Evolutionary conservation across 2,329 filamentous ascomycete genomes (phyloP).

Genomic region (Rhynchosporium agropyri): DNA sequence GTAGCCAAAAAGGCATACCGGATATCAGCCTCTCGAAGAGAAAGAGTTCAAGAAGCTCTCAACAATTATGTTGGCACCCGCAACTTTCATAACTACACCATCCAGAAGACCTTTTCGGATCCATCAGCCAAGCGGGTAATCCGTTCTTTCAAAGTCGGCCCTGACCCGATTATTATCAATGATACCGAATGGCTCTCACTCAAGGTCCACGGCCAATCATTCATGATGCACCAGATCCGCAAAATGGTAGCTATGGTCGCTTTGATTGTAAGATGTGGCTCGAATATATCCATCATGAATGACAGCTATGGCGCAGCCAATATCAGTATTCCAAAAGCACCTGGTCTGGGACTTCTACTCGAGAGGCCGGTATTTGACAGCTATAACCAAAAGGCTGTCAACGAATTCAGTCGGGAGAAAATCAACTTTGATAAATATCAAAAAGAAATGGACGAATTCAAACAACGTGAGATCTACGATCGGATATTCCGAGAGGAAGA

Average conservation of each 20-base stretch:
- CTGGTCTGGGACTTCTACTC: slow-evolving; percentile 82
- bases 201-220: slow-evolving; percentile 95
- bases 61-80: slow-evolving; percentile 77
- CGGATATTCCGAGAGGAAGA: slow-evolving; percentile 90
- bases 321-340: slow-evolving; percentile 92
- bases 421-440: slow-evolving; percentile 82
- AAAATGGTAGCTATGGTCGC: slow-evolving; percentile 98
- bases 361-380: slow-evolving; percentile 89
- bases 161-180: slow-evolving; percentile 77
- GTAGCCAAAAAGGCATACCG: slow-evolving; percentile 84
- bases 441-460: slow-evolving; percentile 82
- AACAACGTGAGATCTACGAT: slow-evolving; percentile 88
- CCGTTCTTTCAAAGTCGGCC: slow-evolving; percentile 83
- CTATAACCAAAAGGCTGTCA: slow-evolving; percentile 76
- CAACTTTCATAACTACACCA: slow-evolving; percentile 98
- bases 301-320: slow-evolving; percentile 73
- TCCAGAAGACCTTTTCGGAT: slow-evolving; percentile 81
- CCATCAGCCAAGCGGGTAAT: slow-evolving; percentile 87
- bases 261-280: slow-evolving; percentile 81
- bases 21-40: slow-evolving; percentile 70
- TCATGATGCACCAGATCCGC: slow-evolving; percentile 99
- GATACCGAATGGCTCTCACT: slow-evolving; percentile 94
- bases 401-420: slow-evolving; percentile 63
- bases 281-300: slow-evolving; percentile 68
- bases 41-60: slow-evolving; percentile 75